Conservation (phyloP, 192 early-diverging fungal genomes). For the Umbelopsis vinacea region DNA sequence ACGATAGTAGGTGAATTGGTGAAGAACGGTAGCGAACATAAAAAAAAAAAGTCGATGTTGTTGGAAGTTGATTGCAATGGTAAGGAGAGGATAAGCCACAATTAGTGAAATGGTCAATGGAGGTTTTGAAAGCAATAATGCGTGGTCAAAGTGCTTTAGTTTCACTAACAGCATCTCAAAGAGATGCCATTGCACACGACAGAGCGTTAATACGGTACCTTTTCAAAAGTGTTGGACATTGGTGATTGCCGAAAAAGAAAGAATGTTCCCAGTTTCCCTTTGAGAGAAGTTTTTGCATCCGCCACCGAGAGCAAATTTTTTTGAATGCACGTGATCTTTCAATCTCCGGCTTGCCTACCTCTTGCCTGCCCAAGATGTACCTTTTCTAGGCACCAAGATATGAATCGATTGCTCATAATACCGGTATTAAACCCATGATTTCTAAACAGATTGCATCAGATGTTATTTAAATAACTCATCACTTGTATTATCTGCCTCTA, state of each 20-base stretch:
- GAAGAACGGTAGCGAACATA: background rate
- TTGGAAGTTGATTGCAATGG: constrained; percentile 4
- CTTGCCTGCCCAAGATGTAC: too few relatives aligned
- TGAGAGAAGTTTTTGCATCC: constrained; percentile 11
- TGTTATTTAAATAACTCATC: too few relatives aligned
- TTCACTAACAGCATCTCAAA: background rate
- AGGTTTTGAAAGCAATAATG: background rate
- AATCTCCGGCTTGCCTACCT: background rate
- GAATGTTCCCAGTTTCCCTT: constrained; percentile 19
- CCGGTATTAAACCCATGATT: too few relatives aligned
- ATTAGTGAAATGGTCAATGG: constrained; percentile 8
- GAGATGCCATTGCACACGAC: background rate
- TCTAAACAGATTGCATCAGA: too few relatives aligned
- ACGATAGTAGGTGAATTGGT: background rate
- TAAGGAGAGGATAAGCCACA: constrained; percentile 5
- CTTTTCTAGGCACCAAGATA: too few relatives aligned
- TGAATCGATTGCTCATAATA: too few relatives aligned
- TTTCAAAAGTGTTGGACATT: constrained; percentile 25
- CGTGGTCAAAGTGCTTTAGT: background rate
- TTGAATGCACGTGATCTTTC: constrained; percentile 14
- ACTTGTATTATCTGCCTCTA: too few relatives aligned
- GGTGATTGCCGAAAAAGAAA: constrained; percentile 25
- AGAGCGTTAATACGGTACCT: constrained; percentile 13
- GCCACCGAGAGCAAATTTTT: constrained; percentile 16
- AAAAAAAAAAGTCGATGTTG: background rate